Percentiles rank a stretch among this genome's conserved stretches.
These are phyloP conservation scores for Firmiana major DNA, from an alignment of 345 rosid species.

Conservation along the genomic window DNA sequence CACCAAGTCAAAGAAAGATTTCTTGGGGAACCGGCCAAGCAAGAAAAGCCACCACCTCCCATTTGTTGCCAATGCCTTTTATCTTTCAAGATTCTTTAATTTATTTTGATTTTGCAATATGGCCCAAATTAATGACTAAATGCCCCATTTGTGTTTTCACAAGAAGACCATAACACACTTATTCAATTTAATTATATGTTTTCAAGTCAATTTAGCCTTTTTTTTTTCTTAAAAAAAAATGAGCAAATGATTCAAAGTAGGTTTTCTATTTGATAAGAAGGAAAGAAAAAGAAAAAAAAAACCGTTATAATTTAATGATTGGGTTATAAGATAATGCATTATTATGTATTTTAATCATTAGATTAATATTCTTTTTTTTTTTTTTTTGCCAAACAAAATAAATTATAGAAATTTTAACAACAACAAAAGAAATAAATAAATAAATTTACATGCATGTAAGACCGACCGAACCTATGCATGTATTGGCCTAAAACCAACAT, in stretches of 20 bases:
- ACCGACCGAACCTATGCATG: too few species aligned
- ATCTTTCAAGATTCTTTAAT: slow-evolving; percentile 43
- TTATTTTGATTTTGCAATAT: slow-evolving; percentile 21
- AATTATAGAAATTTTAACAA: too few species aligned
- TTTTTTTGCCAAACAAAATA: too few species aligned
- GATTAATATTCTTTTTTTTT: too few species aligned
- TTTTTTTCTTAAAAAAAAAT: neutral
- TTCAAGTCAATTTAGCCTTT: neutral
- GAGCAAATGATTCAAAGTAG: neutral
- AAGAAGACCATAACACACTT: slow-evolving; percentile 18
- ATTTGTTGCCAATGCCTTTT: slow-evolving; percentile 34
- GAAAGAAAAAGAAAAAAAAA: too few species aligned
- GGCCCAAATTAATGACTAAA: slow-evolving; percentile 1
- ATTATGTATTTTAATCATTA: too few species aligned
- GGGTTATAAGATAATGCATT: too few species aligned
- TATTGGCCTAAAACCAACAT: too few species aligned
- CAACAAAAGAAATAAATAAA: too few species aligned
- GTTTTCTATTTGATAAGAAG: too few species aligned
- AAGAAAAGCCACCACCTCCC: slow-evolving; percentile 36
- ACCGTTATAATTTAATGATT: too few species aligned
- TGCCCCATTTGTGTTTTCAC: neutral
- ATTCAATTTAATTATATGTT: neutral
- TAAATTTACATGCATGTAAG: too few species aligned
- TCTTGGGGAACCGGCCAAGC: slow-evolving; percentile 35
- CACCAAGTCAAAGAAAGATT: slow-evolving; percentile 51